Conservation (phyloP, 2,329 filamentous ascomycete species). For the Teratosphaeria destructans region DNA sequence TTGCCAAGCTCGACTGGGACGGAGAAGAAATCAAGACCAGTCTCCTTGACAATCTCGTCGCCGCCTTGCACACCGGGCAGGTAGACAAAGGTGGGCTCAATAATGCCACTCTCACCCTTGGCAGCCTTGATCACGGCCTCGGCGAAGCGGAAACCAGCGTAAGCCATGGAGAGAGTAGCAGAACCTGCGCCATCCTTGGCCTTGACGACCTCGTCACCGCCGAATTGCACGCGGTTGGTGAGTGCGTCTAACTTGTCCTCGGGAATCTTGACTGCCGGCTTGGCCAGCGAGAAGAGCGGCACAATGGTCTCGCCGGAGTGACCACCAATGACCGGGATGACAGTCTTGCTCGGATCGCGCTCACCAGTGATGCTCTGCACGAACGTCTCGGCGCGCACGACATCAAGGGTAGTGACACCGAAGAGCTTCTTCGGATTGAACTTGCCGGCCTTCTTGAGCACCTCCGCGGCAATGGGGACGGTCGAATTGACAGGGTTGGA, state of each 20-base stretch:
- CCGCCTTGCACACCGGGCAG: conserved; percentile 82
- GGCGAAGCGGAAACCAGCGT: conserved; percentile 90
- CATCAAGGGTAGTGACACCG: conserved; percentile 96
- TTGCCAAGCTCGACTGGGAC: conserved; percentile 82
- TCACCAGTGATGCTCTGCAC: conserved; percentile 75
- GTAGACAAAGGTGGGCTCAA: conserved; percentile 94
- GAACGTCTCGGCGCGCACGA: conserved; percentile 96
- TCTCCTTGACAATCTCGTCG: conserved; percentile 72
- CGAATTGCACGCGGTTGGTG: conserved; percentile 68
- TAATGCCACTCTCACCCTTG: conserved; percentile 82
- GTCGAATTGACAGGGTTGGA: conserved; percentile 99
- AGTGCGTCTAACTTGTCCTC: conserved; percentile 74
- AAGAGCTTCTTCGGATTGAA: conserved; percentile 96
- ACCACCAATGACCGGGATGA: conserved; percentile 85
- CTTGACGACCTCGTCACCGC: conserved; percentile 93
- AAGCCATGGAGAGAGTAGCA: conserved; percentile 89
- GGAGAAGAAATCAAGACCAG: conserved; percentile 86
- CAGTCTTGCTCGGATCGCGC: conserved; percentile 70
- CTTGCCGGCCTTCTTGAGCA: conserved; percentile 83
- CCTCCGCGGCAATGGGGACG: conserved; percentile 92
- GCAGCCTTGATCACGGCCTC: conserved; percentile 84
- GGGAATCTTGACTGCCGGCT: conserved; percentile 69
- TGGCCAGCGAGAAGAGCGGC: conserved; percentile 86
- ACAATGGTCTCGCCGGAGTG: conserved; percentile 98
- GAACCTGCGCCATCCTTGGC: conserved; percentile 88